Conservation (phyloP, 257 asterid species). For the Nicotiana knightiana region DNA sequence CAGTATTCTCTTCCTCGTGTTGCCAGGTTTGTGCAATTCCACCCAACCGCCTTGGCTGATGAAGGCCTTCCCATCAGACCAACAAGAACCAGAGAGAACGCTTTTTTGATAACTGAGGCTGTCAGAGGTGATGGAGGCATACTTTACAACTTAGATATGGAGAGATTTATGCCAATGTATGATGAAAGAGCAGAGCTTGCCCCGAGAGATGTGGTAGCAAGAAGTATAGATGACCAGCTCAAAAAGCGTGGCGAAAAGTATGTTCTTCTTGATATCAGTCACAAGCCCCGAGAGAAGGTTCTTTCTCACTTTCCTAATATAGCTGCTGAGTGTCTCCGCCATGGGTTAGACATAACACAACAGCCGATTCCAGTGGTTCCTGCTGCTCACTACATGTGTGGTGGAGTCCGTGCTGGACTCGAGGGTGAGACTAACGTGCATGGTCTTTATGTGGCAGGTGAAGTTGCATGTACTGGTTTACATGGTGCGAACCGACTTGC, state of each 20-base stretch:
- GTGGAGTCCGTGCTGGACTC: constrained; percentile 97
- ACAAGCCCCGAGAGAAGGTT: constrained; percentile 58
- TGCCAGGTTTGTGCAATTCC: constrained; percentile 94
- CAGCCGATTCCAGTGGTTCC: constrained; percentile 94
- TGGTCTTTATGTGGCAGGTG: constrained; percentile 93
- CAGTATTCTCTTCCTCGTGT: background rate
- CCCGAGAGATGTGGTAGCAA: constrained; percentile 92
- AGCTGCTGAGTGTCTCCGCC: constrained; percentile 80
- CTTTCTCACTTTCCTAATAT: constrained; percentile 92
- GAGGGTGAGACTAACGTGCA: constrained; percentile 81
- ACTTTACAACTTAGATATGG: constrained; percentile 68
- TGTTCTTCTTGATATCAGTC: constrained; percentile 89
- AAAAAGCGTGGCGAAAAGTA: constrained; percentile 74
- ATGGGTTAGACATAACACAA: constrained; percentile 84
- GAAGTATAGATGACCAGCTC: constrained; percentile 95
- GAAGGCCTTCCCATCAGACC: constrained; percentile 89
- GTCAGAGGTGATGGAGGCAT: constrained; percentile 98
- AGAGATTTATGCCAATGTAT: constrained; percentile 81
- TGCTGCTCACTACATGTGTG: constrained; percentile 99
- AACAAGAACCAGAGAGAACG: constrained; percentile 59
- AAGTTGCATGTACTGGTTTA: constrained; percentile 94
- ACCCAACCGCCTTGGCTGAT: constrained; percentile 96
- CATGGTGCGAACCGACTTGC: constrained; percentile 97
- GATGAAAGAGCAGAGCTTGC: constrained; percentile 94
- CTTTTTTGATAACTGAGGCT: constrained; percentile 91